Evolutionary conservation across 2,329 filamentous ascomycete species (phyloP).

Genomic region (Ophiostoma ulmi): DNA sequence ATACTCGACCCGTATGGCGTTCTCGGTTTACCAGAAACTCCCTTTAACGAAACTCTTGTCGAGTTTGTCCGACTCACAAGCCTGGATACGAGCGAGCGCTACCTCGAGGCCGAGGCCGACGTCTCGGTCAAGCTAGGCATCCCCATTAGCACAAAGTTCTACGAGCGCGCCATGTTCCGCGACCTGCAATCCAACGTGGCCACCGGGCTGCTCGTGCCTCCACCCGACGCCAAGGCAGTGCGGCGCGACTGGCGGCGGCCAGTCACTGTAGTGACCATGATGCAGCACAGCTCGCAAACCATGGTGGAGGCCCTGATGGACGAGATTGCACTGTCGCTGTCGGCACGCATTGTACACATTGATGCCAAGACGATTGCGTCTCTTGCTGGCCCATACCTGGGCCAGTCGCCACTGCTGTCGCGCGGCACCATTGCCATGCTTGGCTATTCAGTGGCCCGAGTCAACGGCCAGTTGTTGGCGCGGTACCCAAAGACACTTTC

Average conservation of each 20-base stretch:
- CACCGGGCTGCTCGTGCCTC: conserved; percentile 32
- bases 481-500: conserved; percentile 34
- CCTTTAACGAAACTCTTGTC: background rate
- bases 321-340: conserved; percentile 38
- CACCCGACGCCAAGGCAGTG: conserved; percentile 29
- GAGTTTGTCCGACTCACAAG: background rate
- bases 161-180: conserved; percentile 31
- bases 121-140: conserved; percentile 18
- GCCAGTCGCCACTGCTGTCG: conserved; percentile 49
- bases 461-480: conserved; percentile 45
- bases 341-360: conserved; percentile 63
- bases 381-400: conserved; percentile 64
- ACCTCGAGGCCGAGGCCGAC: conserved; percentile 20
- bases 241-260: conserved; percentile 33
- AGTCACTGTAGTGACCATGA: conserved; percentile 35
- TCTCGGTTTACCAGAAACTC: conserved; percentile 14
- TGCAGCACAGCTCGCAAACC: conserved; percentile 35
- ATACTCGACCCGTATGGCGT: conserved; percentile 20
- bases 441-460: conserved; percentile 52
- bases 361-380: conserved; percentile 66
- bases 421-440: conserved; percentile 50
- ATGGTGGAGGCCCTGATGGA: conserved; percentile 31
- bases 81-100: background rate
- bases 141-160: conserved; percentile 17
- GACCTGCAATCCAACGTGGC: conserved; percentile 35